Evolutionary conservation across 2,329 filamentous ascomycete genomes (phyloP).

Genomic region (Oidium heveae): DNA sequence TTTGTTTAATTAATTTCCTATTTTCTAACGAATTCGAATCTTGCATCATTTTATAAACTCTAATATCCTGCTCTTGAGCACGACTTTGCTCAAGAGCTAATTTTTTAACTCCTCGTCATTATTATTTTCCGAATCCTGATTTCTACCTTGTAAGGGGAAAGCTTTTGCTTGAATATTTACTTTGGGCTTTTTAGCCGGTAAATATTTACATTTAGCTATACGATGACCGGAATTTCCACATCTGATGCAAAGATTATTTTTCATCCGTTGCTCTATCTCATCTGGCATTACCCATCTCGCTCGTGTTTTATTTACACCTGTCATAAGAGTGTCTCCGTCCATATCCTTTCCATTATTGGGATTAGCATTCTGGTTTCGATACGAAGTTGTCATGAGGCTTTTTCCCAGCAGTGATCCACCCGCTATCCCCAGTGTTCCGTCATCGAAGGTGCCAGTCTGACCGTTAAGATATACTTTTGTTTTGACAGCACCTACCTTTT

Average conservation of each 20-base stretch:
- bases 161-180: too few relatives aligned
- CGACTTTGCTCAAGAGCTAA: neutral
- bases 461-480: neutral
- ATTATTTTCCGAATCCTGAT: too few relatives aligned
- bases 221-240: neutral
- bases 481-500: too few relatives aligned
- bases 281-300: neutral
- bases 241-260: neutral
- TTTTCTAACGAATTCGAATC: neutral
- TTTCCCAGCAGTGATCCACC: neutral
- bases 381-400: neutral
- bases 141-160: too few relatives aligned
- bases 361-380: too few relatives aligned
- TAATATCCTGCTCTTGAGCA: neutral
- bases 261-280: neutral
- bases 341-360: neutral
- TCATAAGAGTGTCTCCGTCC: neutral
- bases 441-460: neutral
- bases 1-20: neutral
- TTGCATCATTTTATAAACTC: too few relatives aligned
- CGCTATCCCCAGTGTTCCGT: neutral
- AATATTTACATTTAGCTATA: neutral
- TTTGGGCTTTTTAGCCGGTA: neutral
- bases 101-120: too few relatives aligned
- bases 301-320: neutral